A percentile compares a stretch with the other conserved stretches of the same genome.
phyloP scores from a whole-genome alignment of 2,329 filamentous ascomycete genomes.

The Aaosphaeria arxii region DNA sequence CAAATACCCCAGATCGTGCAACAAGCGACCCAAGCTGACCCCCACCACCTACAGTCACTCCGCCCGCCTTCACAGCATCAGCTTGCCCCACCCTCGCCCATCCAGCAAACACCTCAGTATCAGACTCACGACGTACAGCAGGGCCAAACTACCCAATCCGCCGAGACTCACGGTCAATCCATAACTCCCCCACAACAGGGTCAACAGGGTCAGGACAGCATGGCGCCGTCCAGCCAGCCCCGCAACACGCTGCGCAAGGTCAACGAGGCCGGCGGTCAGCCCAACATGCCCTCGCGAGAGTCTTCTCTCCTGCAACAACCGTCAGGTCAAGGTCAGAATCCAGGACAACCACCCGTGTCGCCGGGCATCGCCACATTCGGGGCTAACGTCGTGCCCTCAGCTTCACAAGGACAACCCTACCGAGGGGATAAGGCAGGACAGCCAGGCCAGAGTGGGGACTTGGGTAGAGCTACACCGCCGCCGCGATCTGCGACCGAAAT shows the following conservation, averaged over 20 bases:
- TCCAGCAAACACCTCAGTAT: constrained; percentile 21
- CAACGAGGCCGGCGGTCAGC: constrained; percentile 26
- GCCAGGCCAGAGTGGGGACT: constrained; percentile 25
- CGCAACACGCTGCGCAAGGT: constrained; percentile 35
- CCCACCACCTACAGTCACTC: constrained; percentile 28
- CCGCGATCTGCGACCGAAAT: constrained; percentile 43
- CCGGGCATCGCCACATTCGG: constrained; percentile 43
- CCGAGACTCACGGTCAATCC: constrained; percentile 24
- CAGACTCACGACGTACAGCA: constrained; percentile 33
- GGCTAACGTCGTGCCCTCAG: constrained; percentile 44
- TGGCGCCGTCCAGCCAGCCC: constrained; percentile 21
- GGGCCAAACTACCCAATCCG: constrained; percentile 18
- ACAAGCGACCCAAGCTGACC: constrained; percentile 23
- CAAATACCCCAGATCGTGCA: constrained; percentile 28
- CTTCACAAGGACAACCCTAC: constrained; percentile 44
- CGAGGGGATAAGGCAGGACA: constrained; percentile 36
- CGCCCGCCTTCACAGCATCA: constrained; percentile 33
- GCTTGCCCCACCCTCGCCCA: constrained; percentile 33
- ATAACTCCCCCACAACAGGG: constrained; percentile 21
- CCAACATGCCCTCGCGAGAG: constrained; percentile 31
- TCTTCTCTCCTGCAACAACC: constrained; percentile 33
- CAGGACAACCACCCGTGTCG: constrained; percentile 33
- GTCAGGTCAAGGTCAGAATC: constrained; percentile 35
- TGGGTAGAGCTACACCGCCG: constrained; percentile 45
- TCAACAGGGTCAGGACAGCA: constrained; percentile 26